Conservation (phyloP, 306 rosid genomes). For the Ochetophila trinervis region DNA sequence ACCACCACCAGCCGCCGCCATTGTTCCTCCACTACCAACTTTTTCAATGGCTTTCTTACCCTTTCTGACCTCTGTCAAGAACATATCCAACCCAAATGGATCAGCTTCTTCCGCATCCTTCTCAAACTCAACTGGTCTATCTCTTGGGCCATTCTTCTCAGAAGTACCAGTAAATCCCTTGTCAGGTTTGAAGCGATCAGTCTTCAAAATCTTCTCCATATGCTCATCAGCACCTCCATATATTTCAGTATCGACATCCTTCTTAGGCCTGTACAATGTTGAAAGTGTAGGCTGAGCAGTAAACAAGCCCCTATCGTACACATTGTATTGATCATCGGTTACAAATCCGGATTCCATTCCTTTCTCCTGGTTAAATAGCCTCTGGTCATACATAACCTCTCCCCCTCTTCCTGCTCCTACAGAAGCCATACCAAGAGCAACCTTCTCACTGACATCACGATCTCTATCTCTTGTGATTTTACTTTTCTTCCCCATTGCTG, state of each 20-base stretch:
- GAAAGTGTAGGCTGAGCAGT: conserved; percentile 83
- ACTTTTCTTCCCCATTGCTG: conserved; percentile 90
- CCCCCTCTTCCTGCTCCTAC: conserved; percentile 62
- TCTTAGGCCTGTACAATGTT: conserved; percentile 84
- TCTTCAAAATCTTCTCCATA: conserved; percentile 84
- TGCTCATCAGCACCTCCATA: conserved; percentile 93
- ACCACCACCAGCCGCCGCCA: conserved; percentile 90
- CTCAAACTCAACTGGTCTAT: conserved; percentile 80
- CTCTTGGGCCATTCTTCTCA: conserved; percentile 71
- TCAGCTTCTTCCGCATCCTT: conserved; percentile 82
- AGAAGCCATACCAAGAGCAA: conserved; percentile 91
- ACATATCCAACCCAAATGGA: conserved; percentile 93
- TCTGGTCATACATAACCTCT: conserved; percentile 87
- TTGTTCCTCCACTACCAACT: conserved; percentile 73
- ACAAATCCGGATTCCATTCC: conserved; percentile 91
- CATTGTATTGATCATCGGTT: conserved; percentile 87
- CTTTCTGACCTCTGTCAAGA: conserved; percentile 71
- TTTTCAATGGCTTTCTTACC: conserved; percentile 82
- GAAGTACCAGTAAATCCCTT: conserved; percentile 66
- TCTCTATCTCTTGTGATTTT: conserved; percentile 92
- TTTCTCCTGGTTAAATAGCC: conserved; percentile 91
- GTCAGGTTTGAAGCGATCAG: conserved; percentile 87
- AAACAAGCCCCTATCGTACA: conserved; percentile 78
- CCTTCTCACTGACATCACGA: conserved; percentile 91
- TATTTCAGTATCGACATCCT: conserved; percentile 63